A percentile compares a stretch with the other conserved stretches of the same genome.
phyloP scores from a whole-genome alignment of 192 early-diverging fungal genomes.

The Dissophora ornata region DNA sequence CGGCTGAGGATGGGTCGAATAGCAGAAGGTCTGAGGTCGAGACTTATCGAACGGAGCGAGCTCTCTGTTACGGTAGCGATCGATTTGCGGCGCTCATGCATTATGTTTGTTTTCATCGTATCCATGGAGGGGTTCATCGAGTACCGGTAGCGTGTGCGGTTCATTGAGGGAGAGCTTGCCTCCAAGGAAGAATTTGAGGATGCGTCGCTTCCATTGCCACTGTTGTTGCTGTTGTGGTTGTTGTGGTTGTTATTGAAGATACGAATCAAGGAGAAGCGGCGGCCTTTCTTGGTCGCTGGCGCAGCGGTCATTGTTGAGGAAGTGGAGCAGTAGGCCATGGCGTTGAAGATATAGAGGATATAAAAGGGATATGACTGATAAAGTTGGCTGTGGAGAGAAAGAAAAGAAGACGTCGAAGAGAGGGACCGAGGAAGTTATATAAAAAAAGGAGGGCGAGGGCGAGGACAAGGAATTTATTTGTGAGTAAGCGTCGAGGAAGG shows the following conservation, averaged over 20 bases:
- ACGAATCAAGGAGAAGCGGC: slow-evolving; percentile 49
- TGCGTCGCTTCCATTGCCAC: background rate
- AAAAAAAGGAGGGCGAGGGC: background rate
- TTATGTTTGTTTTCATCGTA: slow-evolving; percentile 25
- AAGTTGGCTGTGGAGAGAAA: too few relatives aligned
- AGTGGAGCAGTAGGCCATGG: slow-evolving; percentile 13
- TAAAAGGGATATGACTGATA: too few relatives aligned
- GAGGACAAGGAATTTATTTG: background rate
- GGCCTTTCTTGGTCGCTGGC: slow-evolving; percentile 17
- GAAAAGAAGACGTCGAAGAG: background rate
- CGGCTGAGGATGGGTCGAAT: slow-evolving; percentile 5
- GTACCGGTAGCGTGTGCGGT: slow-evolving; percentile 14
- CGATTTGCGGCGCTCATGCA: slow-evolving; percentile 48
- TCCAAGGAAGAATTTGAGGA: slow-evolving; percentile 5
- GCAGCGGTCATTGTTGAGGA: slow-evolving; percentile 8
- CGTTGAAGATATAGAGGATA: background rate
- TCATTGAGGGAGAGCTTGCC: slow-evolving; percentile 8
- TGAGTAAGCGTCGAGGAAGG: background rate
- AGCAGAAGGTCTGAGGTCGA: slow-evolving; percentile 15
- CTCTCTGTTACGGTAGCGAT: slow-evolving; percentile 33
- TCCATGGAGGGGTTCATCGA: slow-evolving; percentile 12
- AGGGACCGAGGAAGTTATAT: background rate
- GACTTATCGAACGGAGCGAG: slow-evolving; percentile 21
- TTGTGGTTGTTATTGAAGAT: slow-evolving; percentile 29
- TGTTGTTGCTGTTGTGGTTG: slow-evolving; percentile 8